These are phyloP conservation scores for Spathaspora sp. DNA, from an alignment of 805 yeast species.

Conservation along the genomic window DNA sequence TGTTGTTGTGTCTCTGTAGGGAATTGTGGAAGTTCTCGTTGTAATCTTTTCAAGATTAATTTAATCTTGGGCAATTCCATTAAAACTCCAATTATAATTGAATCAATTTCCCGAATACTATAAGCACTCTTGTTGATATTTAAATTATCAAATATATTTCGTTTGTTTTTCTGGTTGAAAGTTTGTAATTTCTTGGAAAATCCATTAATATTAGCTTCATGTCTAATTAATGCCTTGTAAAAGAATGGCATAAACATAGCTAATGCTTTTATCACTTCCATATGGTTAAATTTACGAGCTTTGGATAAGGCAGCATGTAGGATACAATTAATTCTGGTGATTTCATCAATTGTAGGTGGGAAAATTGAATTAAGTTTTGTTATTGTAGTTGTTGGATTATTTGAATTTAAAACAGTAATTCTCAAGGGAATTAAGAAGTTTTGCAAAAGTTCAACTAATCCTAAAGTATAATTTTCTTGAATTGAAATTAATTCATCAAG, in stretches of 20 bases:
- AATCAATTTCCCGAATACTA: conserved; percentile 29
- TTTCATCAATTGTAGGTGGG: conserved; percentile 95
- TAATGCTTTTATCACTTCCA: conserved; percentile 75
- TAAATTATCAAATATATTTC: conserved; percentile 24
- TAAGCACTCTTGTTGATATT: conserved; percentile 27
- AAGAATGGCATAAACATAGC: conserved; percentile 84
- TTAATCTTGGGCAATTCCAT: conserved; percentile 70
- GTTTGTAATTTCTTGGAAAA: conserved; percentile 53
- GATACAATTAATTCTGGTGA: conserved; percentile 84
- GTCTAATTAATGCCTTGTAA: conserved; percentile 88
- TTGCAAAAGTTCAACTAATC: conserved; percentile 71
- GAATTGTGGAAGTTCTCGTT: conserved; percentile 9
- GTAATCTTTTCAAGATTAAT: conserved; percentile 61
- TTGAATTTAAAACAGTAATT: conserved; percentile 47
- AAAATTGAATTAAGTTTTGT: conserved; percentile 71
- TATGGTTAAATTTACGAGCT: conserved; percentile 67
- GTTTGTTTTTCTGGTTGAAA: conserved; percentile 24
- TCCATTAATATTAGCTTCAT: conserved; percentile 82
- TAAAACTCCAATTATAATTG: conserved; percentile 57
- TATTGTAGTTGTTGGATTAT: conserved; percentile 21
- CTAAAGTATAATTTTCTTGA: conserved; percentile 72
- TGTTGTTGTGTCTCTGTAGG: conserved; percentile 27
- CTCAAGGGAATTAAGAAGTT: conserved; percentile 77
- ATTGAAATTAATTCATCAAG: conserved; percentile 64
- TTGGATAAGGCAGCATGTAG: conserved; percentile 68